Evolutionary conservation across 2,329 filamentous ascomycete genomes (phyloP).

Genomic region (Bipolaris bicolor): DNA sequence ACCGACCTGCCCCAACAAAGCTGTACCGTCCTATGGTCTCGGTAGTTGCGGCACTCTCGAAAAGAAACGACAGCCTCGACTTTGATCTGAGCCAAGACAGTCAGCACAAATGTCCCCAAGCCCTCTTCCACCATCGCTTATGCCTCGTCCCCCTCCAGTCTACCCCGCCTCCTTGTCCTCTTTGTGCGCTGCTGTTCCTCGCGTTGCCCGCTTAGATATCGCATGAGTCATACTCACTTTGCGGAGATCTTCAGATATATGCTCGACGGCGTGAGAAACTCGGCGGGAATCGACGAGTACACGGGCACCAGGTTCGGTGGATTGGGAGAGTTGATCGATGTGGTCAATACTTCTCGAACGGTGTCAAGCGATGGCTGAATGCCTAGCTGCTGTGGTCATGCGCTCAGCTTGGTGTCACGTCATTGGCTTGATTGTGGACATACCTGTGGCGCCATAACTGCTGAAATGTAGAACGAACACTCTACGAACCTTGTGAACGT

Average conservation of each 20-base stretch:
- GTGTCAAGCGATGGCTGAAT: conserved; percentile 68
- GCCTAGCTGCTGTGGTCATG: conserved; percentile 47
- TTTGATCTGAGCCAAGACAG: conserved; percentile 52
- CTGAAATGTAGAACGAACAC: conserved; percentile 1
- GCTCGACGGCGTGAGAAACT: conserved; percentile 91
- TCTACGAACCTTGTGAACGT: neutral
- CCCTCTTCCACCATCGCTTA: neutral
- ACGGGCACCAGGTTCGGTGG: conserved; percentile 81
- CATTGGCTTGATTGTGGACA: conserved; percentile 13
- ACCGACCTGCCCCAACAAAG: conserved; percentile 81
- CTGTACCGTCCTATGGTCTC: conserved; percentile 94
- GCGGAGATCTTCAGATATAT: conserved; percentile 91
- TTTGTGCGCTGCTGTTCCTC: neutral
- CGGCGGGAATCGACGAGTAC: conserved; percentile 84
- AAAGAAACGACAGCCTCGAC: conserved; percentile 87
- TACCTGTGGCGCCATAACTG: conserved; percentile 38
- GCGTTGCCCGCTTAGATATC: neutral
- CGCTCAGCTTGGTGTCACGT: conserved; percentile 33
- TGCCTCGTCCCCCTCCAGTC: neutral
- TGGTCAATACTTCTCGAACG: conserved; percentile 62
- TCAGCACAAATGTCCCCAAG: conserved; percentile 15
- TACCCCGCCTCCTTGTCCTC: neutral
- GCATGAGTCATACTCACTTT: conserved; percentile 61
- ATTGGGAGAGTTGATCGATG: conserved; percentile 58
- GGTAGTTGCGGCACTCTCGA: conserved; percentile 89